A percentile compares a stretch with the other conserved stretches of the same genome.
These are phyloP conservation scores for Saccharomyces hybrid DNA, from an alignment of 1,139 yeast species.

Conservation along the genomic window DNA sequence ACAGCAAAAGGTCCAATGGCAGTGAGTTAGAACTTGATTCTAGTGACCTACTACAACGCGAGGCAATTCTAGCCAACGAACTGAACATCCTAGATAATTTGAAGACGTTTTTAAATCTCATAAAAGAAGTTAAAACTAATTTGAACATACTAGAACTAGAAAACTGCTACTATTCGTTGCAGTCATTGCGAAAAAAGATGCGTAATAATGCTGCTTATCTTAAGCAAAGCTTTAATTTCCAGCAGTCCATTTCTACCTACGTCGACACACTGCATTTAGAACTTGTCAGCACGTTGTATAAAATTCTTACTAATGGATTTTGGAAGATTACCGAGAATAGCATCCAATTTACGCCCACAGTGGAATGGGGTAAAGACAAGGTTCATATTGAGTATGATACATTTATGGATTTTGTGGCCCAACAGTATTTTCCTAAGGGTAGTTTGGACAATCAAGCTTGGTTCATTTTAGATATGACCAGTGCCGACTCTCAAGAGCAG, in stretches of 20 bases:
- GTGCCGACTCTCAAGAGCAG: slow-evolving; percentile 19
- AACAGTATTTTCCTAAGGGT: slow-evolving; percentile 15
- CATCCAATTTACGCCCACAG: slow-evolving; percentile 11
- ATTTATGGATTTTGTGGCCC: slow-evolving; percentile 14
- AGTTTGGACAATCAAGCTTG: slow-evolving; percentile 19
- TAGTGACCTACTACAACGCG: slow-evolving; percentile 13
- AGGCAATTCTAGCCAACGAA: slow-evolving; percentile 15
- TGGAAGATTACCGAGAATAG: slow-evolving; percentile 16
- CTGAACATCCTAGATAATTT: slow-evolving; percentile 19
- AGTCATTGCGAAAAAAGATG: slow-evolving; percentile 20
- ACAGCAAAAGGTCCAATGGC: background rate
- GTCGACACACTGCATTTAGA: slow-evolving; percentile 24
- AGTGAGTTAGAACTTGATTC: background rate
- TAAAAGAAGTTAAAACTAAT: slow-evolving; percentile 25
- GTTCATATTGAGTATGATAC: slow-evolving; percentile 15
- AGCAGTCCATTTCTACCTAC: slow-evolving; percentile 23
- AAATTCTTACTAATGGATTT: slow-evolving; percentile 16
- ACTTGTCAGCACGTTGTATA: slow-evolving; percentile 16
- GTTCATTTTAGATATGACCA: slow-evolving; percentile 21
- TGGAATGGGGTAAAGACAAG: slow-evolving; percentile 11
- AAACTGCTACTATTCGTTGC: slow-evolving; percentile 27
- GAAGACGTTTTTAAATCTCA: slow-evolving; percentile 17
- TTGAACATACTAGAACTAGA: slow-evolving; percentile 24
- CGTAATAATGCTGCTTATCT: slow-evolving; percentile 12
- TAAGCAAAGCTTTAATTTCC: slow-evolving; percentile 23